These are phyloP conservation scores for Pachyrhizus erosus DNA, from an alignment of 306 rosid species.

Conservation along the genomic window DNA sequence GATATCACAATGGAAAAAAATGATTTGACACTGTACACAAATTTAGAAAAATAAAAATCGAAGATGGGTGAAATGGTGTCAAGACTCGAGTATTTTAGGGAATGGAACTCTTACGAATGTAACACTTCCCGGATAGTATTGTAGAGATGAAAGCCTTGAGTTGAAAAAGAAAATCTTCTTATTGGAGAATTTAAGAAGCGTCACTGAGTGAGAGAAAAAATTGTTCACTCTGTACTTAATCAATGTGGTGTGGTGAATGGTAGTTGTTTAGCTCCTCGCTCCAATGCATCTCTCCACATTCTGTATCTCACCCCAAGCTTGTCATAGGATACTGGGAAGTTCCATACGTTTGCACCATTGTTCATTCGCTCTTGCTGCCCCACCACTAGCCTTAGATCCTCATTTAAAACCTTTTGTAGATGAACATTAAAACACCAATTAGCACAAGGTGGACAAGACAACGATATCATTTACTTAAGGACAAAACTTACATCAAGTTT, in stretches of 20 bases:
- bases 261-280: constrained; percentile 65
- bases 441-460: not conserved
- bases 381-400: constrained; percentile 82
- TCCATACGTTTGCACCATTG: constrained; percentile 85
- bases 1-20: not conserved
- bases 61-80: constrained; percentile 5
- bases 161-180: constrained; percentile 13
- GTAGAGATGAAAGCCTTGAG: constrained; percentile 30
- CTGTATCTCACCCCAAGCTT: constrained; percentile 92
- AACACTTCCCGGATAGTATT: constrained; percentile 60
- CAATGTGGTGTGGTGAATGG: constrained; percentile 51
- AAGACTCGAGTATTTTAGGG: constrained; percentile 39
- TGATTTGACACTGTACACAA: constrained; percentile 52
- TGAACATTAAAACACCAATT: not conserved
- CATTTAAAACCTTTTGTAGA: constrained; percentile 72
- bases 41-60: not conserved
- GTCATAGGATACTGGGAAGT: constrained; percentile 84
- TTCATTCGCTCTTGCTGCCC: constrained; percentile 95
- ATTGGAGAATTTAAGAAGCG: constrained; percentile 11
- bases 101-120: constrained; percentile 52
- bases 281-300: constrained; percentile 87
- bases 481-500: not conserved
- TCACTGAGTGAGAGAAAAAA: not conserved
- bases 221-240: not conserved
- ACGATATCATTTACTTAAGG: not conserved